Conservation (phyloP, 495 filamentous ascomycete genomes). For the Penicillium roqueforti region DNA sequence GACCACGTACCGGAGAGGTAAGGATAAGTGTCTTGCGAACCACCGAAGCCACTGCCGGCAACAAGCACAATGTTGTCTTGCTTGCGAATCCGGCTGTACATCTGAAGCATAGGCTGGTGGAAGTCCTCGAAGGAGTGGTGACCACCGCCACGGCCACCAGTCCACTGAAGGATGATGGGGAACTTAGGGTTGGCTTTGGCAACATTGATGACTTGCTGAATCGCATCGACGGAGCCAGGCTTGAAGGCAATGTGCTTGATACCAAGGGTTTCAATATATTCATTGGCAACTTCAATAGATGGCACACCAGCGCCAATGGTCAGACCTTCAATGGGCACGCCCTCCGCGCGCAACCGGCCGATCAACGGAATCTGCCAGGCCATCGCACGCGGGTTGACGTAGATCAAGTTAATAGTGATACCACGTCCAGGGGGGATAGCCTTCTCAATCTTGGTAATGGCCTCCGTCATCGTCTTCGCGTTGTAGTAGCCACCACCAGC, state of each 20-base stretch:
- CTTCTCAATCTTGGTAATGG: constrained; percentile 84
- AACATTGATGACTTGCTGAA: constrained; percentile 46
- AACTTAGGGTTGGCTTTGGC: constrained; percentile 44
- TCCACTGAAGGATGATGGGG: constrained; percentile 50
- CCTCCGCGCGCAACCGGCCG: constrained; percentile 75
- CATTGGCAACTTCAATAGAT: constrained; percentile 44
- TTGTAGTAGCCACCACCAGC: constrained; percentile 93
- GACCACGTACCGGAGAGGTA: constrained; percentile 48
- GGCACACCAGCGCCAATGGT: constrained; percentile 50
- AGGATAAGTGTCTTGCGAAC: constrained; percentile 43
- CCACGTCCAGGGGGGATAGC: constrained; percentile 85
- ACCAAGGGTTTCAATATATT: constrained; percentile 45
- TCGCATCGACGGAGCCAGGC: constrained; percentile 43
- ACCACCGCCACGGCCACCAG: constrained; percentile 48
- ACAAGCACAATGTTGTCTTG: constrained; percentile 45
- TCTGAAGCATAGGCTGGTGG: constrained; percentile 43
- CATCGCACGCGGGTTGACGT: constrained; percentile 95
- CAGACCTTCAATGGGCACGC: constrained; percentile 89
- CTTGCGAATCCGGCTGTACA: constrained; percentile 42
- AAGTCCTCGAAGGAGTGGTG: constrained; percentile 53
- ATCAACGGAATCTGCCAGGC: constrained; percentile 95
- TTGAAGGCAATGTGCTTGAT: constrained; percentile 50
- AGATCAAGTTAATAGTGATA: constrained; percentile 92
- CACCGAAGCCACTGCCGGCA: constrained; percentile 48
- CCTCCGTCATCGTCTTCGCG: constrained; percentile 82